Evolutionary conservation across 2,329 filamentous ascomycete genomes (phyloP).

Genomic region (Exophiala oligosperma): DNA sequence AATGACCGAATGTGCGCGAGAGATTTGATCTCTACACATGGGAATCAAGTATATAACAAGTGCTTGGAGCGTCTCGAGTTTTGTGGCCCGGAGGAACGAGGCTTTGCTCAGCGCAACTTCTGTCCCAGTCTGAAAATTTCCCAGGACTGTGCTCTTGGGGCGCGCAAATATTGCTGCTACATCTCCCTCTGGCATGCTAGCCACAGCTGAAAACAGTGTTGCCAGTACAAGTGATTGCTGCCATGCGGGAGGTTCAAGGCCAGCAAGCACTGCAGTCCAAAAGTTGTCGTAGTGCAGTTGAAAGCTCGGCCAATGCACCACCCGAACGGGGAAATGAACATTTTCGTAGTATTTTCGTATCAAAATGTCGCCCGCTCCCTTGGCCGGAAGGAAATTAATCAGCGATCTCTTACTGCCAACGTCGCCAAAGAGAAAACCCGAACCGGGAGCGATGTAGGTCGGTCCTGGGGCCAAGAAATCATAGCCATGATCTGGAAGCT

Average conservation of each 20-base stretch:
- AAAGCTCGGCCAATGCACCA: slow-evolving; percentile 67
- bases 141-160: slow-evolving; percentile 58
- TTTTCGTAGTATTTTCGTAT: slow-evolving; percentile 66
- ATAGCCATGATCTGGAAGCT: slow-evolving; percentile 20
- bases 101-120: slow-evolving; percentile 68
- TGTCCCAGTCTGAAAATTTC: slow-evolving; percentile 64
- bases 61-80: slow-evolving; percentile 72
- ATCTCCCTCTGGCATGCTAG: slow-evolving; percentile 62
- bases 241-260: slow-evolving; percentile 63
- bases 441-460: slow-evolving; percentile 67
- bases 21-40: slow-evolving; percentile 70
- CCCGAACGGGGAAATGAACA: slow-evolving; percentile 68
- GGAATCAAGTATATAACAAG: slow-evolving; percentile 70
- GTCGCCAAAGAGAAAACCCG: slow-evolving; percentile 66
- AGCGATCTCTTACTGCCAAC: slow-evolving; percentile 51
- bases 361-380: slow-evolving; percentile 59
- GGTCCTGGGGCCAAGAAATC: slow-evolving; percentile 63
- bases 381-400: slow-evolving; percentile 62
- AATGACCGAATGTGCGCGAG: slow-evolving; percentile 70
- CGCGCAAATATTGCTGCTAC: slow-evolving; percentile 57
- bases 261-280: slow-evolving; percentile 61
- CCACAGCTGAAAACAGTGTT: slow-evolving; percentile 66
- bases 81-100: slow-evolving; percentile 70
- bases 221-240: slow-evolving; percentile 70
- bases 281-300: slow-evolving; percentile 65